These are phyloP conservation scores for Trichoderma sp. DNA, from an alignment of 2,329 filamentous ascomycete genomes.

Conservation along the genomic window DNA sequence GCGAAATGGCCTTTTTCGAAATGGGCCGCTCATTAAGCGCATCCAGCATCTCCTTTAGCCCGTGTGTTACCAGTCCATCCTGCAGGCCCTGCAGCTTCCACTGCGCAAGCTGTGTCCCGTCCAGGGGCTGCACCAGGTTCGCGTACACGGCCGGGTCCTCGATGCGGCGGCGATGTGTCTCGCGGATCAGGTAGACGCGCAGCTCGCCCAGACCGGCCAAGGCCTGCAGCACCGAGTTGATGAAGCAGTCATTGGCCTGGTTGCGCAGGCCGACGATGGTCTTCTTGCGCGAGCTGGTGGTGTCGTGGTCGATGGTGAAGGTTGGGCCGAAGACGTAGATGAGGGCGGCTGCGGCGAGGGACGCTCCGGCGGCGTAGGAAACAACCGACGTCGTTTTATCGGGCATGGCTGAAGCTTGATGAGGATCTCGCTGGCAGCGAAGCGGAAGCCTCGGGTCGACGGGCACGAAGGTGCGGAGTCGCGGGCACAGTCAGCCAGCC, in stretches of 20 bases:
- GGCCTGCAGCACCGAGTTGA: constrained; percentile 94
- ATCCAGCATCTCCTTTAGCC: constrained; percentile 91
- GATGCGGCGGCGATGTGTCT: constrained; percentile 81
- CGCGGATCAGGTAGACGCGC: constrained; percentile 87
- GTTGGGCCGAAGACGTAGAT: constrained; percentile 99
- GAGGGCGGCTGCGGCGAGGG: constrained; percentile 89
- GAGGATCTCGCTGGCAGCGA: neutral
- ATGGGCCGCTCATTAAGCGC: constrained; percentile 91
- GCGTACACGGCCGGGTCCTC: constrained; percentile 78
- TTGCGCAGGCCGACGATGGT: constrained; percentile 88
- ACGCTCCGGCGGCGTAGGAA: constrained; percentile 93
- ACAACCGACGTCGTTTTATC: constrained; percentile 54
- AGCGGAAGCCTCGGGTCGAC: constrained; percentile 24
- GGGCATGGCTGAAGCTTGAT: constrained; percentile 38
- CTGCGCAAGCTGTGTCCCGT: constrained; percentile 51
- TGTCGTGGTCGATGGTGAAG: constrained; percentile 87
- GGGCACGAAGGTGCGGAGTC: constrained; percentile 10
- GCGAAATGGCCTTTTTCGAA: constrained; percentile 90
- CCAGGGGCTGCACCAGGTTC: constrained; percentile 56
- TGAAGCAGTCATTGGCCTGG: constrained; percentile 93
- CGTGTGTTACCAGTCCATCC: constrained; percentile 79
- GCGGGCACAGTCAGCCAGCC: neutral
- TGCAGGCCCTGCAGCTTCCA: constrained; percentile 73
- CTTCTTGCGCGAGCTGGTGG: constrained; percentile 70
- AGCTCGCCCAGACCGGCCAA: constrained; percentile 88